Percentiles rank a stretch among this genome's conserved stretches.
Conservation (phyloP, 1,284 basidiomycete species). For the Neonothopanus nambi region DNA sequence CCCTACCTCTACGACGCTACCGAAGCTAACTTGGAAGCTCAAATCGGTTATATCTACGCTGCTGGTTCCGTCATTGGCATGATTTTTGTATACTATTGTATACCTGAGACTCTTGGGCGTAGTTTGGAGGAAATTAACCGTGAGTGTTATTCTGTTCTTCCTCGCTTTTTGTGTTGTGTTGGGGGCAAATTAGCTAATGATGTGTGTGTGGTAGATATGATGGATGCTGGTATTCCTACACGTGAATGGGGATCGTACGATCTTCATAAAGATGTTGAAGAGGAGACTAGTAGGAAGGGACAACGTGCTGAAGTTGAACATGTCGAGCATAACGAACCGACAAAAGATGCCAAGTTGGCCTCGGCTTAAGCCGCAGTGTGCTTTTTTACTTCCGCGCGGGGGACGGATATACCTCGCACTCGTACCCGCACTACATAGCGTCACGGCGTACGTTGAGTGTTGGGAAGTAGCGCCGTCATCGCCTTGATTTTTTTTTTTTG, state of each 20-base stretch:
- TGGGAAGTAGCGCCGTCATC: too few species aligned
- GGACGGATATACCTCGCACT: too few species aligned
- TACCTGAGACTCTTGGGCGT: conserved; percentile 13
- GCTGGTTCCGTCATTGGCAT: conserved; percentile 9
- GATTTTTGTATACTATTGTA: conserved; percentile 15
- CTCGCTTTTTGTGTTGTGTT: neutral
- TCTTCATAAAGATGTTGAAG: neutral
- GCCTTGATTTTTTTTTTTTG: too few species aligned
- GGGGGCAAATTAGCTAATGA: neutral
- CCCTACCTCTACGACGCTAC: conserved; percentile 14
- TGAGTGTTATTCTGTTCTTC: neutral
- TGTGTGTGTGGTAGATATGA: conserved; percentile 3
- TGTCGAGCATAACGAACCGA: too few species aligned
- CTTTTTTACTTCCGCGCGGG: too few species aligned
- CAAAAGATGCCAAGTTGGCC: too few species aligned
- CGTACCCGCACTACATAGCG: too few species aligned
- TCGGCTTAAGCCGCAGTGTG: too few species aligned
- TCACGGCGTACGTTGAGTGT: too few species aligned
- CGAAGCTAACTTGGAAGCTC: neutral
- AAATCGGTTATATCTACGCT: conserved; percentile 14
- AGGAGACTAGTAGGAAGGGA: neutral
- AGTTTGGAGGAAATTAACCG: conserved; percentile 14
- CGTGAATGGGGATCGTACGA: conserved; percentile 5
- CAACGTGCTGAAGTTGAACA: neutral
- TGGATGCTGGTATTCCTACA: conserved; percentile 12